Base-by-base conservation (phyloP, 495 filamentous ascomycete genomes). In the Tricharina praecox region DNA sequence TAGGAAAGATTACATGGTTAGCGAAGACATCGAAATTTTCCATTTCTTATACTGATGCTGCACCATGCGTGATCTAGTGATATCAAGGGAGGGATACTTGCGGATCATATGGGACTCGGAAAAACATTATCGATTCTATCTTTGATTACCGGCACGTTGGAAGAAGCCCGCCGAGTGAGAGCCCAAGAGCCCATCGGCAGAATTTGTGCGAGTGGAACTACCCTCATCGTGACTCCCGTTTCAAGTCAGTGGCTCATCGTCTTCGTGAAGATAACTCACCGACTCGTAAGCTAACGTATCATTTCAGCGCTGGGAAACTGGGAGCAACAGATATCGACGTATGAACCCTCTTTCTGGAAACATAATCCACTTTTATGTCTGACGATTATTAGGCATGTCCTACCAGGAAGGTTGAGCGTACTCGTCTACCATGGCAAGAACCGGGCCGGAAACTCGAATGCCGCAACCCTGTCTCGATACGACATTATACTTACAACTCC, bases 51-150 rank as follows among this genome's bases (percentile, higher is more conserved):
- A 13, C 28, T 32, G 13, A 32, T 7, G 7, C 13, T 32, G 7
- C 7, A 32, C 13, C 7, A 13, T 32, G 28, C 28, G 7, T 75
- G 25, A 69, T 70, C 32, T 72, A 21, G 72, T 0, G 74, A 85
- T 48, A 70, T 75, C 0, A 66, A 78, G 0, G 90, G 90, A 7
- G 90, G 90, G n/a, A 81, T 97, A 24, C 67, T 97, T 16, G 90
- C 90, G 4, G 90, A 97, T 60, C 85, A 93, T 79, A 97, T 97
- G 90, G 90, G 90, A 32, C 66, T 97, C 11, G 90, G 90, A 3
- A 97, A 97, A 39, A 94, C 90, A 0, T 65, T 97, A 39, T 92
- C 81, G 56, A 80, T 93, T 23, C 67, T 97, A 4, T 80, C 85
- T 2, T 68, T 95, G 21, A 62, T 87, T 13, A 65, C 76, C 1